Evolutionary conservation across 2,329 filamentous ascomycete genomes (phyloP).

Genomic region (Colletotrichum karsti): DNA sequence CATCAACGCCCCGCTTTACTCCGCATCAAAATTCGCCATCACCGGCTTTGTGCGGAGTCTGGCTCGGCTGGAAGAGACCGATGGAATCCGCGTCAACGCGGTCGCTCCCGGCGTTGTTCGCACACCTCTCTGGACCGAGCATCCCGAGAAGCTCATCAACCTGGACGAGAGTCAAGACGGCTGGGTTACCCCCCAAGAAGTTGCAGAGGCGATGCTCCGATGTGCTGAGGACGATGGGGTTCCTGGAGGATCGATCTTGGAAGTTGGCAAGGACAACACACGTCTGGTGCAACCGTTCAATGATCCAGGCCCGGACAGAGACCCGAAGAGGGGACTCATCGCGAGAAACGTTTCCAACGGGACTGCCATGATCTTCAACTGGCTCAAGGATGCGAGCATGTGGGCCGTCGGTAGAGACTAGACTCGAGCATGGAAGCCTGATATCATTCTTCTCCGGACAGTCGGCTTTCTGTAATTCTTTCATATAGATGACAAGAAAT

Average conservation of each 20-base stretch:
- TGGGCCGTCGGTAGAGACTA: constrained; percentile 33
- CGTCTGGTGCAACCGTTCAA: constrained; percentile 44
- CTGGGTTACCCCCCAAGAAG: constrained; percentile 51
- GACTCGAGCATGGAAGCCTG: not conserved
- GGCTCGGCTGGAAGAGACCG: constrained; percentile 39
- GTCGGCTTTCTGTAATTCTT: not conserved
- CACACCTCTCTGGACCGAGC: constrained; percentile 55
- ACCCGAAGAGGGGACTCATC: constrained; percentile 36
- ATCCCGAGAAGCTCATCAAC: constrained; percentile 50
- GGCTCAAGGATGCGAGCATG: constrained; percentile 34
- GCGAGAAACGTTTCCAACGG: constrained; percentile 38
- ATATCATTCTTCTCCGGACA: too few relatives aligned
- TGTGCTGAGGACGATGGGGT: constrained; percentile 43
- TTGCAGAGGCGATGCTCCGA: constrained; percentile 53
- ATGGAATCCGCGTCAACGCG: constrained; percentile 49
- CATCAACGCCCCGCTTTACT: constrained; percentile 46
- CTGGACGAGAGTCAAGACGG: constrained; percentile 43
- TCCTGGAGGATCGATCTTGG: constrained; percentile 50
- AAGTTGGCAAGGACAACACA: constrained; percentile 43
- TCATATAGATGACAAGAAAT: too few relatives aligned
- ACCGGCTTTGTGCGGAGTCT: constrained; percentile 51
- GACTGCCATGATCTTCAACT: constrained; percentile 35
- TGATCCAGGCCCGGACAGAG: constrained; percentile 47
- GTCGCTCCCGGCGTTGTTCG: constrained; percentile 52
- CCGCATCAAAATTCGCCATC: constrained; percentile 48